phyloP scores from a whole-genome alignment of 495 filamentous ascomycete genomes.

The Neurospora pannonica region DNA sequence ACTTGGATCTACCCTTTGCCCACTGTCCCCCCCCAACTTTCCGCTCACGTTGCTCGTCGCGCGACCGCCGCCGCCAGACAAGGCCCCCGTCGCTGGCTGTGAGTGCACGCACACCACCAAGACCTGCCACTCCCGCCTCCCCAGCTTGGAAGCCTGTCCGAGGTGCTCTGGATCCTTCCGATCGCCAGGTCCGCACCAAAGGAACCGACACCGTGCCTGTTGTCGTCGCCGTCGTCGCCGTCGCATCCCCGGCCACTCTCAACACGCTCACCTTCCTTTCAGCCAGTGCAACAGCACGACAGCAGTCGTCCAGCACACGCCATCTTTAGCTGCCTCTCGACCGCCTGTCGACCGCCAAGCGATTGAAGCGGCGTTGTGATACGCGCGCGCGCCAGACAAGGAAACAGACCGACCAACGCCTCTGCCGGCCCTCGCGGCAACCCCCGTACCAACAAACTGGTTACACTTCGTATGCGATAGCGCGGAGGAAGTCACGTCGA shows the following conservation, averaged over 20 bases:
- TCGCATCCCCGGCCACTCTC: conserved; percentile 3
- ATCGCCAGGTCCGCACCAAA: background rate
- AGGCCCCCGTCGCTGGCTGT: background rate
- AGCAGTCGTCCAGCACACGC: background rate
- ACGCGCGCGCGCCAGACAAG: conserved; percentile 4
- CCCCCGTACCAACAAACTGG: background rate
- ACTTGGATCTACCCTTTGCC: background rate
- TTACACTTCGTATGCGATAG: conserved; percentile 36
- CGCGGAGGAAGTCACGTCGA: conserved; percentile 26
- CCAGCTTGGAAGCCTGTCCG: background rate
- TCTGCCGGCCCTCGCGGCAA: conserved; percentile 2
- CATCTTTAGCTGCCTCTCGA: background rate
- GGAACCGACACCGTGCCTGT: background rate
- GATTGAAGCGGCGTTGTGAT: conserved; percentile 6
- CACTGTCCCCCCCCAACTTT: background rate
- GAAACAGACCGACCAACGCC: background rate
- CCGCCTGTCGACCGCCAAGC: conserved; percentile 6
- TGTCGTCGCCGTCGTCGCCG: conserved; percentile 5
- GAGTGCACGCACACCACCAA: background rate
- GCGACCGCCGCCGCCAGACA: background rate
- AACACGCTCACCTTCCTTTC: background rate
- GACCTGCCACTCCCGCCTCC: background rate
- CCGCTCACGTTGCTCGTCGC: background rate
- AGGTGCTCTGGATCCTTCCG: background rate
- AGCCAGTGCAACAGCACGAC: background rate